phyloP scores from a whole-genome alignment of 352 stramenopile genomes.

The Phytophthora hibernalis region DNA sequence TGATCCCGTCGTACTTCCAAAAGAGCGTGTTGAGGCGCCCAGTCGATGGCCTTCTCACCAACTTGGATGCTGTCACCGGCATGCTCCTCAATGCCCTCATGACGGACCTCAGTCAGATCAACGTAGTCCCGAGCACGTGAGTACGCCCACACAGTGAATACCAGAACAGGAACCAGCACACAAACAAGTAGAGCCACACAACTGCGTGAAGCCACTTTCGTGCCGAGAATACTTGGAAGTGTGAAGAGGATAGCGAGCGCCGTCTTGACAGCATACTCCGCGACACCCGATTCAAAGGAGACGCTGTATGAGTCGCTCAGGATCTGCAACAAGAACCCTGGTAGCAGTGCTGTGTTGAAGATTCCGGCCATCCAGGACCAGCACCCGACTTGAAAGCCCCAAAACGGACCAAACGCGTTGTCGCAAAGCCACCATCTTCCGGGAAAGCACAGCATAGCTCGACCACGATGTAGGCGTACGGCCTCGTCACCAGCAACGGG shows the following conservation, averaged over 20 bases:
- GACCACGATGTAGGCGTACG: slow-evolving; percentile 64
- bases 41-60: slow-evolving; percentile 48
- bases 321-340: slow-evolving; percentile 46
- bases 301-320: slow-evolving; percentile 40
- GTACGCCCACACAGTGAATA: slow-evolving; percentile 57
- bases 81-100: slow-evolving; percentile 30
- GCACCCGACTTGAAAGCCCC: slow-evolving; percentile 78
- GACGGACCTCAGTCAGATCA: slow-evolving; percentile 91
- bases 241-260: slow-evolving; percentile 35
- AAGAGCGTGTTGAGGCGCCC: slow-evolving; percentile 92
- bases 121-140: slow-evolving; percentile 61
- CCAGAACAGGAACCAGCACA: slow-evolving; percentile 84
- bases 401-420: slow-evolving; percentile 71
- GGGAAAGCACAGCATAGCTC: slow-evolving; percentile 79
- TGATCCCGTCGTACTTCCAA: slow-evolving; percentile 94
- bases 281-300: slow-evolving; percentile 25
- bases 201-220: slow-evolving; percentile 28
- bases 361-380: slow-evolving; percentile 79
- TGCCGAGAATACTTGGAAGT: slow-evolving; percentile 45
- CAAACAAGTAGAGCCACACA: slow-evolving; percentile 33
- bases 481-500: slow-evolving; percentile 65
- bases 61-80: slow-evolving; percentile 68
- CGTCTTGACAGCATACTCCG: slow-evolving; percentile 43
- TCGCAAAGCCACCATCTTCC: slow-evolving; percentile 73
- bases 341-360: slow-evolving; percentile 68